Evolutionary conservation across 352 stramenopile genomes (phyloP).

Genomic region (Pythium aphanidermatum): DNA sequence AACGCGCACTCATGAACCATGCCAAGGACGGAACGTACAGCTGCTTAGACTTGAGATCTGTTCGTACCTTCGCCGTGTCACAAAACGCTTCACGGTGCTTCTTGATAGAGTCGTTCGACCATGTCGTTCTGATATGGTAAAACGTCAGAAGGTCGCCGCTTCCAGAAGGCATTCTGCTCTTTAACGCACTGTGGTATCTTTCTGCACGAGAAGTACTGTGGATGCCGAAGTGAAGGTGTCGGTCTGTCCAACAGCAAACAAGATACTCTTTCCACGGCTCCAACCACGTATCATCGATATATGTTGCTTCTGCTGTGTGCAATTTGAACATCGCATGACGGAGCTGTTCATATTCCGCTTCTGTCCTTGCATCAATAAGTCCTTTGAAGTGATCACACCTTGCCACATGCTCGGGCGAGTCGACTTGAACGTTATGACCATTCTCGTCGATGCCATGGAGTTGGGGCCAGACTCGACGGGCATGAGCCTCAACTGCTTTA

Average conservation of each 20-base stretch:
- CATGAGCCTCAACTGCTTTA: background rate
- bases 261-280: background rate
- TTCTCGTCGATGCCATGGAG: background rate
- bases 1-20: too few relatives aligned
- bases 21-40: too few relatives aligned
- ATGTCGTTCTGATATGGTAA: too few relatives aligned
- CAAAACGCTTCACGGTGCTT: too few relatives aligned
- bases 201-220: background rate
- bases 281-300: background rate
- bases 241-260: conserved; percentile 1
- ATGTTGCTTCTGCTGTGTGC: background rate
- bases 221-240: background rate
- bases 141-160: background rate
- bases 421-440: background rate
- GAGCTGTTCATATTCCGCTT: background rate
- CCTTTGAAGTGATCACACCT: background rate
- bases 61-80: too few relatives aligned
- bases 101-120: too few relatives aligned
- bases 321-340: background rate
- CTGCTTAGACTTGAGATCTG: too few relatives aligned
- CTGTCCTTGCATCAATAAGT: background rate
- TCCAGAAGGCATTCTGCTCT: background rate
- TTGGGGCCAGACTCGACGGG: background rate
- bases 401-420: background rate
- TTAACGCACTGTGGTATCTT: background rate